A percentile compares a stretch with the other conserved stretches of the same genome.
These are phyloP conservation scores for Microbotryum saponariae DNA, from an alignment of 1,284 basidiomycete genomes.

Conservation along the genomic window DNA sequence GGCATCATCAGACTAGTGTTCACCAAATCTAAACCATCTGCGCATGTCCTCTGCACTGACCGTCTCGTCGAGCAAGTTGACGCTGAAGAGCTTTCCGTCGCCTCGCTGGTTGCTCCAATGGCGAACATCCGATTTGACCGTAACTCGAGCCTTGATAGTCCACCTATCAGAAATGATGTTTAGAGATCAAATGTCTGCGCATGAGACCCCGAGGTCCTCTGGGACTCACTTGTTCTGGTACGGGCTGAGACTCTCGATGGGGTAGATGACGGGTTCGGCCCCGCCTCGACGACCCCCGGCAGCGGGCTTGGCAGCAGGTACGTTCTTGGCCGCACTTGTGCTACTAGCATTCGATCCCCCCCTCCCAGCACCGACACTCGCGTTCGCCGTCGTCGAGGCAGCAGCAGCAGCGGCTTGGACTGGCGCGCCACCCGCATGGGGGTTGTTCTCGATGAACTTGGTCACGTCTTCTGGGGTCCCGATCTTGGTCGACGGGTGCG, in stretches of 20 bases:
- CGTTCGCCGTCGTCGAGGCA: not conserved
- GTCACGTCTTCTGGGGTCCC: constrained; percentile 51
- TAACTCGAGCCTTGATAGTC: constrained; percentile 95
- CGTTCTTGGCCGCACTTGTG: constrained; percentile 13
- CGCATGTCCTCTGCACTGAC: constrained; percentile 40
- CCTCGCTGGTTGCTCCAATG: constrained; percentile 84
- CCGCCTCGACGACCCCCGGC: constrained; percentile 6
- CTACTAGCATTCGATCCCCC: constrained; percentile 29
- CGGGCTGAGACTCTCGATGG: constrained; percentile 90
- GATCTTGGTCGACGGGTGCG: constrained; percentile 57
- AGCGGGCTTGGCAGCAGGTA: constrained; percentile 18
- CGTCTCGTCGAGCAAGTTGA: constrained; percentile 89
- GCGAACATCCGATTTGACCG: constrained; percentile 80
- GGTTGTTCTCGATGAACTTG: constrained; percentile 41
- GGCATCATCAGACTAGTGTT: not conserved
- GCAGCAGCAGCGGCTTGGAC: not conserved
- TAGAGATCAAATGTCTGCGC: not conserved
- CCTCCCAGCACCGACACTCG: not conserved
- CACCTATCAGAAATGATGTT: constrained; percentile 46
- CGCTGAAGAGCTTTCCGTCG: constrained; percentile 91
- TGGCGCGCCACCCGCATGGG: constrained; percentile 1
- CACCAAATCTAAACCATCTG: not conserved
- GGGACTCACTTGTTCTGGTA: constrained; percentile 77
- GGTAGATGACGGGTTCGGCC: constrained; percentile 52
- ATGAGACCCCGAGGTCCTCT: not conserved